These are phyloP conservation scores for Neurospora discreta DNA, from an alignment of 495 filamentous ascomycete genomes.

Conservation along the genomic window DNA sequence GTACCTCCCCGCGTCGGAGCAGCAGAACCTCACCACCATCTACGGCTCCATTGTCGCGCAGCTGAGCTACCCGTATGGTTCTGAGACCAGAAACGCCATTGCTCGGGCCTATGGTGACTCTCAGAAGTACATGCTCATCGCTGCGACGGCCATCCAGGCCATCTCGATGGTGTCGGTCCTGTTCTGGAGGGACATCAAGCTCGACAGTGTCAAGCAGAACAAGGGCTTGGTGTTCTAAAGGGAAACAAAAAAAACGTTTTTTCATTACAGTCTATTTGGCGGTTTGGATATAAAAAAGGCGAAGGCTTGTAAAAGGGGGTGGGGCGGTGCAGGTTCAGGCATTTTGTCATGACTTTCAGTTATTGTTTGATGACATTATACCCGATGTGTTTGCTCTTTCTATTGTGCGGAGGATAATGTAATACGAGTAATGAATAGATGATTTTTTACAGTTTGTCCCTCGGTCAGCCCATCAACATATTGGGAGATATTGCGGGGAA, in stretches of 20 bases:
- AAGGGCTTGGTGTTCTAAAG: slow-evolving; percentile 16
- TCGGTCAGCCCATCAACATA: background rate
- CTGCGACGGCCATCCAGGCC: slow-evolving; percentile 37
- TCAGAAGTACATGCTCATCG: slow-evolving; percentile 46
- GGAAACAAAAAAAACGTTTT: background rate
- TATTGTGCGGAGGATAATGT: background rate
- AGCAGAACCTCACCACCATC: slow-evolving; percentile 34
- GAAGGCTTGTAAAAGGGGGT: background rate
- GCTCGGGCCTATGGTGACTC: slow-evolving; percentile 42
- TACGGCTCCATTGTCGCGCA: slow-evolving; percentile 41
- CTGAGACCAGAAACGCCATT: slow-evolving; percentile 42
- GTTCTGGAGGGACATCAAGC: slow-evolving; percentile 45
- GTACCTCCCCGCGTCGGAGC: slow-evolving; percentile 47
- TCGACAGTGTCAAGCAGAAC: slow-evolving; percentile 40
- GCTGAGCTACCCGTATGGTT: slow-evolving; percentile 40
- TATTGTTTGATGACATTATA: background rate
- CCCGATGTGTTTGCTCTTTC: background rate
- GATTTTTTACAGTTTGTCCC: background rate
- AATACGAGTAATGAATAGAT: background rate
- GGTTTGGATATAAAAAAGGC: background rate
- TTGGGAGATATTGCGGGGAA: background rate
- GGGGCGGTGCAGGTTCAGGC: background rate
- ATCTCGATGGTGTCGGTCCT: slow-evolving; percentile 35
- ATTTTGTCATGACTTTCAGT: background rate
- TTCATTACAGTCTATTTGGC: background rate